These are phyloP conservation scores for Solanum virginianum DNA, from an alignment of 257 asterid genomes.

Conservation along the genomic window DNA sequence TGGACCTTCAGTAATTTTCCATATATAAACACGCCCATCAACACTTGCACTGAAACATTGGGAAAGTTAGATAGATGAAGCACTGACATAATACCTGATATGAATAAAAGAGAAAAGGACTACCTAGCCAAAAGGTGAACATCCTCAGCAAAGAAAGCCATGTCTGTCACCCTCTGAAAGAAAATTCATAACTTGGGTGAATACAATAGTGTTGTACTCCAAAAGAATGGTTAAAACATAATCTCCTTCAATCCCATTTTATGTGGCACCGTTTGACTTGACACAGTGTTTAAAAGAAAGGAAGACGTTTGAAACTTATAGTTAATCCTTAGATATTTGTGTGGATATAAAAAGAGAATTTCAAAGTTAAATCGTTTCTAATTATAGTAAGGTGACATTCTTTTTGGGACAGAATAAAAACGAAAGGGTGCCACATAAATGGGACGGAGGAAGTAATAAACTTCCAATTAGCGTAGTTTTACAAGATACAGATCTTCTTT, in stretches of 20 bases:
- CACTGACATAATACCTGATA: neutral
- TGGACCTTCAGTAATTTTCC: conserved; percentile 92
- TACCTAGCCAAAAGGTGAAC: conserved; percentile 98
- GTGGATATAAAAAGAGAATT: no score
- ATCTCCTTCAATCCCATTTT: no score
- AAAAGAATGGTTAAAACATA: neutral
- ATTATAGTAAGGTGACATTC: no score
- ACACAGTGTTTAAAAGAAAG: no score
- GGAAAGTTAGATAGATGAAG: conserved; percentile 8
- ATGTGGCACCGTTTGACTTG: no score
- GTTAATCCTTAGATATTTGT: no score
- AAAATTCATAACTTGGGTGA: neutral
- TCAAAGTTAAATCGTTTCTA: no score
- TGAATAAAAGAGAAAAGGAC: neutral
- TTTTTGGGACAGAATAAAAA: no score
- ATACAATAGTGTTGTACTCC: neutral
- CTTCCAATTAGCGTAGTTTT: neutral
- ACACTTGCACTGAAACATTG: conserved; percentile 65
- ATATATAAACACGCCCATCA: conserved; percentile 87
- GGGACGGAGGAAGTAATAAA: neutral
- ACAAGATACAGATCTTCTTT: neutral
- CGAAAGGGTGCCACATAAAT: no score
- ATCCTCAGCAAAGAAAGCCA: conserved; percentile 99
- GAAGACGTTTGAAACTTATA: no score
- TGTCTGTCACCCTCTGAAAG: conserved; percentile 97